Percentiles rank a stretch among this genome's conserved stretches.
Evolutionary conservation across 768 basidiomycete species (phyloP).

Genomic region (Chalciporus chontae): DNA sequence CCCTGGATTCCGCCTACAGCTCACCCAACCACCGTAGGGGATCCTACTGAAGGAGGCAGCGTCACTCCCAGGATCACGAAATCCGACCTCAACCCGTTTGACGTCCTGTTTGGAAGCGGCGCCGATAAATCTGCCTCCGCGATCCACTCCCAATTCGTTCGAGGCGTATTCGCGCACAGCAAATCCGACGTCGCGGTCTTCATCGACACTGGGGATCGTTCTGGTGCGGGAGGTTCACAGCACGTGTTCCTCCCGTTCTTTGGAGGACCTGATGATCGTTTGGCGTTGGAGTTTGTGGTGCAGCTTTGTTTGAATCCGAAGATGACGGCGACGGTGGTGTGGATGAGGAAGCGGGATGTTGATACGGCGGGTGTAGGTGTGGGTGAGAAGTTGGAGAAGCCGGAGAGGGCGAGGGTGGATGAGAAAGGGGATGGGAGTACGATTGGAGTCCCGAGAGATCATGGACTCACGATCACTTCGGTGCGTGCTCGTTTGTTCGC

Average conservation of each 20-base stretch:
- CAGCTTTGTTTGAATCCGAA: slow-evolving; percentile 73
- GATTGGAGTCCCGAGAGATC: background rate
- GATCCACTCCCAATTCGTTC: slow-evolving; percentile 80
- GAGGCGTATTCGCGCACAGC: slow-evolving; percentile 71
- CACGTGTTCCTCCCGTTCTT: slow-evolving; percentile 89
- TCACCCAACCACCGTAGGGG: slow-evolving; percentile 1
- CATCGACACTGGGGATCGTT: slow-evolving; percentile 57
- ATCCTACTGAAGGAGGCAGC: slow-evolving; percentile 2
- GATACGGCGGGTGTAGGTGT: slow-evolving; percentile 8
- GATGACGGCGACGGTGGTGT: slow-evolving; percentile 72
- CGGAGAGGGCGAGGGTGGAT: slow-evolving; percentile 13
- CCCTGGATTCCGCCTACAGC: slow-evolving; percentile 66
- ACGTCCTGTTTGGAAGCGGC: slow-evolving; percentile 46
- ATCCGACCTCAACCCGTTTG: slow-evolving; percentile 61
- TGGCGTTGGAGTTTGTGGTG: slow-evolving; percentile 79
- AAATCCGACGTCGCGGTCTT: slow-evolving; percentile 78
- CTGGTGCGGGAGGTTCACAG: slow-evolving; percentile 35
- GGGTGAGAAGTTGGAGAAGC: background rate
- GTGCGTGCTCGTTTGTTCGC: no score
- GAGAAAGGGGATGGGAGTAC: background rate
- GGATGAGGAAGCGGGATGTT: slow-evolving; percentile 51
- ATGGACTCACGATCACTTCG: background rate
- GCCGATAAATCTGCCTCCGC: slow-evolving; percentile 44
- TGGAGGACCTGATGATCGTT: slow-evolving; percentile 90
- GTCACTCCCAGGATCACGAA: slow-evolving; percentile 12